Base-by-base conservation (phyloP, 2,329 filamentous ascomycete genomes). In the Ophiostoma novo-ulmi region DNA sequence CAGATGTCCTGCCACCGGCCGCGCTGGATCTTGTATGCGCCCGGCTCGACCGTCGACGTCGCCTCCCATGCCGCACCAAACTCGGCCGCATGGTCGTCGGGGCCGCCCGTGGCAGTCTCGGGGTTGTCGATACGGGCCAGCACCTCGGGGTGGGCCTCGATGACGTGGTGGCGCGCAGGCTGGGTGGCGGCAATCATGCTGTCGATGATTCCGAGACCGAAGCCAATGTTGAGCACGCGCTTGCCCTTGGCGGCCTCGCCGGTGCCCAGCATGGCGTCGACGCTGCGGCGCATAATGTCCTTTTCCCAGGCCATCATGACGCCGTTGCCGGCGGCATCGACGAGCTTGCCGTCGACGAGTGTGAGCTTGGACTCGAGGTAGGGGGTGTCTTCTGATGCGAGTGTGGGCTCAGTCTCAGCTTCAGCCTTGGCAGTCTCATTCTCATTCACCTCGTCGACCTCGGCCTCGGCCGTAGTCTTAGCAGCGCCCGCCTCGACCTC, bases 231-330 rank as follows among this genome's bases (percentile, higher is more conserved):
- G 73, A 97, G 86, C 52, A 95, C 87, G 65, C 88, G 86, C 74
- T 91, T 86, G 1, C 89, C 91, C 35, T 68, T 67, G 65, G n/a
- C 10, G 5, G 65, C 71, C 35, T 41, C 66, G 35, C 26, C 0
- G 77, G 58, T 73, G 71, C 89, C 82, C 0, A 96, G 82, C 0
- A 96, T 82, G 17, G 87, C 85, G 73, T 89, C 85, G 65, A 93
- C 92, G 70, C 91, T 92, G 68, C 87, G 85, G 72, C 86, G 86
- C 93, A 97, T 97, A 75, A 97, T 95, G 74, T 89, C 87, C 1
- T 89, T 91, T 80, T 97, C 93, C 93, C 93, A 97, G 55, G 89
- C 86, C 93, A 97, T 97, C 93, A 97, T 97, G 65, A 97, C 91
- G 69, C 91, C 92, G 78, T 97, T 97, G 73, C 88, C 85, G 74